Evolutionary conservation across 1,284 basidiomycete genomes (phyloP), one percentile per base, ranked within the genome.

Genomic region (Mycosarcoma maydis): DNA sequence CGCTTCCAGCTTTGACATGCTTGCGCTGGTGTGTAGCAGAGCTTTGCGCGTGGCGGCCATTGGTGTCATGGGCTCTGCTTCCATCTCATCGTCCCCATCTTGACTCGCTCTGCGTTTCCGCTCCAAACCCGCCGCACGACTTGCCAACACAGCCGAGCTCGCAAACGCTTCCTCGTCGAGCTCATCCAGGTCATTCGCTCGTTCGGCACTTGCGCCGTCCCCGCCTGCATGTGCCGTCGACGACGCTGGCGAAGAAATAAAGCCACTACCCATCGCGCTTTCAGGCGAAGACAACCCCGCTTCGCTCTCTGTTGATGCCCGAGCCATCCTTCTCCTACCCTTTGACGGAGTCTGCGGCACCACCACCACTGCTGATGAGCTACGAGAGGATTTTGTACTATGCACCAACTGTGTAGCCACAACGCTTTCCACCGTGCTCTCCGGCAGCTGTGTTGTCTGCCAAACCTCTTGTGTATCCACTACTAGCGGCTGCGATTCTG

Each of bases 161-260:
- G 57, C 37, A n/a, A 56, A 8, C 16, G 44, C 30, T 23, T 62
- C 42, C 47, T 20, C 22, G 13, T 49, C 44, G 17, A 29, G 23
- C 8, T 43, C 59, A 9, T 39, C 59, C 16, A 24, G 32, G 13
- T 8, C 19, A 5, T n/a, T 22, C 29, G 9, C 27, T 30, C 34
- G 27, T 10, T 20, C 19, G 2, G 20, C 23, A 7, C 24, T 33
- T 13, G 8, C 13, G 9, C 26, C 45, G 1, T 26, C 60, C 22
- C 30, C 42, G 13, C 50, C 55, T 22, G 43, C 20, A 9, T 38
- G 33, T 7, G 58, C 50, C 17, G 52, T 56, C 26, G 69, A 68
- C 19, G 64, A 64, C 19, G 61, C 59, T 11, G 69, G 69, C 19
- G 59, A 64, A 23, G 64, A 72, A 39, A 72, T 72, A 14, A 72